Evolutionary conservation across 495 filamentous ascomycete genomes (phyloP).

Genomic region (Xylaria acuta): DNA sequence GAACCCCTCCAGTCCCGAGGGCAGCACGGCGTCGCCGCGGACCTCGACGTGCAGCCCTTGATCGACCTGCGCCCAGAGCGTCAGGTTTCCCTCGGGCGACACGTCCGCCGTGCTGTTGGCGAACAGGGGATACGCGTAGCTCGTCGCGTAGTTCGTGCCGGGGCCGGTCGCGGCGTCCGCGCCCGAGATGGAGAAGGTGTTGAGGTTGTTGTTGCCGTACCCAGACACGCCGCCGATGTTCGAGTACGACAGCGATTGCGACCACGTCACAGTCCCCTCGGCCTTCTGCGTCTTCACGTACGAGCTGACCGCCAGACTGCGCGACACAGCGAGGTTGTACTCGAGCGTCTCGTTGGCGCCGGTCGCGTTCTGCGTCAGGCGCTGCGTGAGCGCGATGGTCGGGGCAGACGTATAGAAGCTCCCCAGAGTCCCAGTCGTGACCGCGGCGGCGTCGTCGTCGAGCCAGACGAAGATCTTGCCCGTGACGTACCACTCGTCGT

Average conservation of each 20-base stretch:
- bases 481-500: slow-evolving; percentile 79
- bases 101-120: slow-evolving; percentile 61
- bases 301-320: slow-evolving; percentile 63
- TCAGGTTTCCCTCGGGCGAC: slow-evolving; percentile 56
- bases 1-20: slow-evolving; percentile 62
- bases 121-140: slow-evolving; percentile 69
- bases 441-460: slow-evolving; percentile 54
- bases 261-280: slow-evolving; percentile 59
- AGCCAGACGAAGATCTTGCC: slow-evolving; percentile 87
- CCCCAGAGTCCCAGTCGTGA: slow-evolving; percentile 60
- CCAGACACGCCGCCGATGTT: slow-evolving; percentile 65
- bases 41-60: slow-evolving; percentile 64
- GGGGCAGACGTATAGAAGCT: slow-evolving; percentile 34
- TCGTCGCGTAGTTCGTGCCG: slow-evolving; percentile 42
- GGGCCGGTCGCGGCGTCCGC: slow-evolving; percentile 55
- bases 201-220: slow-evolving; percentile 67
- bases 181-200: slow-evolving; percentile 67
- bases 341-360: slow-evolving; percentile 66
- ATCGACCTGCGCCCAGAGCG: slow-evolving; percentile 63
- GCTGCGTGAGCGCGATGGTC: slow-evolving; percentile 47
- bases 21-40: slow-evolving; percentile 64
- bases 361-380: slow-evolving; percentile 51
- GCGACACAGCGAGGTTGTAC: slow-evolving; percentile 65
- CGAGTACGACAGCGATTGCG: slow-evolving; percentile 64
- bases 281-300: slow-evolving; percentile 58